These are phyloP conservation scores for Naganishia sp. DNA, from an alignment of 1,284 basidiomycete species.

Conservation along the genomic window DNA sequence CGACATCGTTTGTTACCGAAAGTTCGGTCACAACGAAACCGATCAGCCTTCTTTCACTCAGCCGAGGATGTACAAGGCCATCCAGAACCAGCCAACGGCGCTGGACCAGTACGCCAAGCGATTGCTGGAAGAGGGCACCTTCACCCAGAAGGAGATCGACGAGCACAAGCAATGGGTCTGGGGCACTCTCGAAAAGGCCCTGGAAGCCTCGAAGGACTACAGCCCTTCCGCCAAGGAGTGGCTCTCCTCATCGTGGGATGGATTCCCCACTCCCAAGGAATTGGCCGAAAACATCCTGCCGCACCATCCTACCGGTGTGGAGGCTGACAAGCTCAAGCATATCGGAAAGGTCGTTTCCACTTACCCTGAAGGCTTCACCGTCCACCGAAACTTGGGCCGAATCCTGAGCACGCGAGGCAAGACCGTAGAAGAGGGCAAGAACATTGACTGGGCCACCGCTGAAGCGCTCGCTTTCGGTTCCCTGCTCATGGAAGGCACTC, in stretches of 20 bases:
- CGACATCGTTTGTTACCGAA: slow-evolving; percentile 98
- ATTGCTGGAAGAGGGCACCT: slow-evolving; percentile 86
- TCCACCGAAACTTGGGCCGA: slow-evolving; percentile 91
- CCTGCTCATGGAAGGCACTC: slow-evolving; percentile 86
- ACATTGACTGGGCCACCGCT: slow-evolving; percentile 99
- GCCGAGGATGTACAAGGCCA: slow-evolving; percentile 97
- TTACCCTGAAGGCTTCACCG: slow-evolving; percentile 80
- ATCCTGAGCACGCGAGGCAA: slow-evolving; percentile 87
- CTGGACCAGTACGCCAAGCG: slow-evolving; percentile 89
- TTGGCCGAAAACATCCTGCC: slow-evolving; percentile 90
- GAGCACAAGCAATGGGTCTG: slow-evolving; percentile 99
- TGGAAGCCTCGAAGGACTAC: slow-evolving; percentile 88
- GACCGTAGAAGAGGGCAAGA: slow-evolving; percentile 82
- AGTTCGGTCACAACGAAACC: slow-evolving; percentile 98
- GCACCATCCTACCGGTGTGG: slow-evolving; percentile 80
- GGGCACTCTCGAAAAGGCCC: slow-evolving; percentile 95
- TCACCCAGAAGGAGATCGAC: slow-evolving; percentile 94
- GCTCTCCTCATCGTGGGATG: slow-evolving; percentile 97
- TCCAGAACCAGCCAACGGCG: slow-evolving; percentile 89
- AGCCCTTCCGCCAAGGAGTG: slow-evolving; percentile 91
- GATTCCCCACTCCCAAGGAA: slow-evolving; percentile 96
- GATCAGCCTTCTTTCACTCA: slow-evolving; percentile 99
- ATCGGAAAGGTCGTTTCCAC: slow-evolving; percentile 84
- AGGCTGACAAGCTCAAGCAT: slow-evolving; percentile 74
- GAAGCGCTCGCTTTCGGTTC: slow-evolving; percentile 97